A percentile compares a stretch with the other conserved stretches of the same genome.
Evolutionary conservation across 2,329 filamentous ascomycete species (phyloP).

Genomic region (Fonsecaea pedrosoi): DNA sequence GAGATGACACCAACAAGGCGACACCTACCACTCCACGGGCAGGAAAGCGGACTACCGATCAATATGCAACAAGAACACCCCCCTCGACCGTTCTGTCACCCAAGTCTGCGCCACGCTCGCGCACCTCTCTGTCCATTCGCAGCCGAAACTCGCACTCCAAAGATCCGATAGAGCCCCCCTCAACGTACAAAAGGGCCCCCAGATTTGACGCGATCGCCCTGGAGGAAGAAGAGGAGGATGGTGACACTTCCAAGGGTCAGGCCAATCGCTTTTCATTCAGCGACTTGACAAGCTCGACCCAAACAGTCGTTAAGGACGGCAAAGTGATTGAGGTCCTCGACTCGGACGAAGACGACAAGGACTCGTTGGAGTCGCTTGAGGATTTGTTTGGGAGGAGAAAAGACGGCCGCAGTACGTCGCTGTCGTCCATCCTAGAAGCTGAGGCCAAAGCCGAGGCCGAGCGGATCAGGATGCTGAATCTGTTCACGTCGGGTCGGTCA

Average conservation of each 20-base stretch:
- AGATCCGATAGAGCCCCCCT: conserved; percentile 20
- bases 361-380: conserved; percentile 63
- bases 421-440: conserved; percentile 34
- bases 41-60: conserved; percentile 9
- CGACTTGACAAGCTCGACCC: conserved; percentile 44
- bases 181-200: conserved; percentile 26
- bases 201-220: conserved; percentile 16
- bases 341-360: conserved; percentile 74
- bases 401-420: conserved; percentile 23
- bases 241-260: conserved; percentile 26
- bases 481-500: conserved; percentile 33
- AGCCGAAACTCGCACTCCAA: conserved; percentile 32
- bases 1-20: background rate
- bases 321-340: conserved; percentile 61
- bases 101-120: conserved; percentile 20
- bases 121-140: conserved; percentile 32
- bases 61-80: conserved; percentile 13
- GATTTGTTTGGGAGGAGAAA: conserved; percentile 57
- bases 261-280: conserved; percentile 42
- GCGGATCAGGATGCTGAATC: conserved; percentile 29
- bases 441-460: conserved; percentile 35
- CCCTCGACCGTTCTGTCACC: conserved; percentile 20
- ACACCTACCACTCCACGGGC: conserved; percentile 24
- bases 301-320: conserved; percentile 64
- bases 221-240: background rate